A percentile compares a stretch with the other conserved stretches of the same genome.
These are phyloP conservation scores for Diplodia scrobiculata DNA, from an alignment of 2,329 filamentous ascomycete species.

Conservation along the genomic window DNA sequence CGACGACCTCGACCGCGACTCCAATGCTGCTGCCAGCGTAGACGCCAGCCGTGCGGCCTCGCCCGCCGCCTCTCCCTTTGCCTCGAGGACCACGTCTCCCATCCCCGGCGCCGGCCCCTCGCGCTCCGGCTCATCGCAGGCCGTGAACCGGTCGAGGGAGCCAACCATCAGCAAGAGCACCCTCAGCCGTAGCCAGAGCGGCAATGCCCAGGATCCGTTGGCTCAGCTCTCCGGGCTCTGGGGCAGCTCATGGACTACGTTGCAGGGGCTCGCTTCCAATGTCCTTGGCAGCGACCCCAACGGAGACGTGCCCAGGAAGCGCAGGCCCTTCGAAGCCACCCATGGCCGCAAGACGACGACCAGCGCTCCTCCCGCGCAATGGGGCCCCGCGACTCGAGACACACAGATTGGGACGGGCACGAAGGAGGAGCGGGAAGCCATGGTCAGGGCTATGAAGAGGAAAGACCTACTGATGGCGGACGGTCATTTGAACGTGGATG, in stretches of 20 bases:
- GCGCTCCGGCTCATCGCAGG: conserved; percentile 38
- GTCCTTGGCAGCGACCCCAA: conserved; percentile 44
- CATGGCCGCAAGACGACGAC: conserved; percentile 39
- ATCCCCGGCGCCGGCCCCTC: conserved; percentile 45
- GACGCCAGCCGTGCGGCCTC: conserved; percentile 37
- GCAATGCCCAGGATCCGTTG: conserved; percentile 35
- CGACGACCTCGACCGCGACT: conserved; percentile 39
- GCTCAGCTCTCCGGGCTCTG: conserved; percentile 50
- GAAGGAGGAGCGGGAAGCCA: conserved; percentile 50
- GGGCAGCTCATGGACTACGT: conserved; percentile 53
- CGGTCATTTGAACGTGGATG: conserved; percentile 47
- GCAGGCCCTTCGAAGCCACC: conserved; percentile 38
- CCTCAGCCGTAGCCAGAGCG: conserved; percentile 25
- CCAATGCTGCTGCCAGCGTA: conserved; percentile 2
- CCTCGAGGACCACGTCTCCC: conserved; percentile 48
- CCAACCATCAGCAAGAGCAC: conserved; percentile 10
- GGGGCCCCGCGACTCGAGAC: conserved; percentile 49
- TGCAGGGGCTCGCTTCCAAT: conserved; percentile 55
- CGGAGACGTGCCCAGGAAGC: conserved; percentile 37
- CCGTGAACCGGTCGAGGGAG: conserved; percentile 11
- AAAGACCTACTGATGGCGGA: conserved; percentile 52
- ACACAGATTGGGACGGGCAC: conserved; percentile 50
- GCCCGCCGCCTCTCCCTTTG: conserved; percentile 44
- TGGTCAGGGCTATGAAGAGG: conserved; percentile 54
- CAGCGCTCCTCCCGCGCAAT: conserved; percentile 50